Conservation (phyloP, 331 rosid species). For the Acacia concinna region DNA sequence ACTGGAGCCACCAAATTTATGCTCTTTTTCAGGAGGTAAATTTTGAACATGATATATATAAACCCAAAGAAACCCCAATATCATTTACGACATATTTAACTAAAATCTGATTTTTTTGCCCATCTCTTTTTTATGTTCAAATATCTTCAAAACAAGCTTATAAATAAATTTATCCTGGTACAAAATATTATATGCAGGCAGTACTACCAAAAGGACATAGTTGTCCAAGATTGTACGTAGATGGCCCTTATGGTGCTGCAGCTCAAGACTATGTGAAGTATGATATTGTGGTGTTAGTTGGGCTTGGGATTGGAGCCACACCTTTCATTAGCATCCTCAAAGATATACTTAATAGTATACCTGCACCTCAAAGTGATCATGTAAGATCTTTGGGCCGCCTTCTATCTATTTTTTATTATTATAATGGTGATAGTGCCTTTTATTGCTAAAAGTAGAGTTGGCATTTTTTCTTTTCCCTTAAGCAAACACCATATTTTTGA, state of each 20-base stretch:
- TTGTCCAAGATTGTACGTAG: conserved; percentile 73
- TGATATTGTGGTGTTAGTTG: conserved; percentile 68
- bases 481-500: conserved; percentile 29
- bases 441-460: conserved; percentile 14
- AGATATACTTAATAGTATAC: conserved; percentile 50
- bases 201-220: conserved; percentile 37
- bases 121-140: neutral
- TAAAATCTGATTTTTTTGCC: neutral
- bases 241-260: conserved; percentile 90
- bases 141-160: neutral
- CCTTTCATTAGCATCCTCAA: conserved; percentile 90
- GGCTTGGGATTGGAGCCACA: conserved; percentile 91
- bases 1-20: conserved; percentile 79
- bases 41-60: neutral
- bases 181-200: conserved; percentile 45
- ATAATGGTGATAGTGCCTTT: conserved; percentile 16
- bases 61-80: no score
- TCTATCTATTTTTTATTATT: neutral
- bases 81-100: neutral
- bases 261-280: conserved; percentile 88
- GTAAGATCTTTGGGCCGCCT: conserved; percentile 39
- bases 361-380: conserved; percentile 32
- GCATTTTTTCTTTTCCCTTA: conserved; percentile 30
- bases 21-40: conserved; percentile 77
- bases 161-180: neutral